Percentiles rank a stretch among this genome's conserved stretches.
phyloP scores from a whole-genome alignment of 805 yeast genomes.

The Saturnispora sekii region DNA sequence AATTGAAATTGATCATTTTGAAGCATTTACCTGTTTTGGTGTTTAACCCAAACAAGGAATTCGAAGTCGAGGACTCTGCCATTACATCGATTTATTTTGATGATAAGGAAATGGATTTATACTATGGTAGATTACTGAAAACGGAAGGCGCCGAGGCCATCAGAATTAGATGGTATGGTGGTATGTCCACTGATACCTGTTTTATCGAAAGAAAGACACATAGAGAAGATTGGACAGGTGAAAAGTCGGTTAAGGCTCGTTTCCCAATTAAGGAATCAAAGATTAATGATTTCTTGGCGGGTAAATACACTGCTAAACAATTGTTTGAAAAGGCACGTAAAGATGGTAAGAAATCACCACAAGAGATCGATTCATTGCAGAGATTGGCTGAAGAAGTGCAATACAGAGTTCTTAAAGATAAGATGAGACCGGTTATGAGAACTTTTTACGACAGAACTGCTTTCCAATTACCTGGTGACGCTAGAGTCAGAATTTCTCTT shows the following conservation, averaged over 20 bases:
- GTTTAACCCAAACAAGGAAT: constrained; percentile 92
- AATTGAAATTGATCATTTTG: constrained; percentile 80
- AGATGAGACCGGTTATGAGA: constrained; percentile 87
- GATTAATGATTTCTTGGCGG: constrained; percentile 75
- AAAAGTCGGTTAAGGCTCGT: constrained; percentile 96
- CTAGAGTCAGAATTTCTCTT: constrained; percentile 94
- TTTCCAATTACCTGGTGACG: constrained; percentile 98
- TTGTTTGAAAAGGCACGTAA: constrained; percentile 88
- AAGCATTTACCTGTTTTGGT: constrained; percentile 96
- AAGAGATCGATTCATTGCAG: constrained; percentile 88
- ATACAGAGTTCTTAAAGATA: constrained; percentile 75
- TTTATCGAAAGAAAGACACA: constrained; percentile 97
- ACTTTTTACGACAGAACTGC: constrained; percentile 98
- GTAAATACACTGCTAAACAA: constrained; percentile 78
- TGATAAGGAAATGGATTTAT: constrained; percentile 78
- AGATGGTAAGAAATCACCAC: constrained; percentile 78
- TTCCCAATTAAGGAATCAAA: constrained; percentile 86
- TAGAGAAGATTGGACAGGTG: constrained; percentile 99
- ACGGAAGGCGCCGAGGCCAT: constrained; percentile 99
- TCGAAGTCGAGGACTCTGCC: constrained; percentile 89
- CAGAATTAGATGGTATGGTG: constrained; percentile 98
- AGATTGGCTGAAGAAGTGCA: constrained; percentile 90
- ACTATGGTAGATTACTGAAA: constrained; percentile 88
- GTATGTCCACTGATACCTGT: constrained; percentile 85
- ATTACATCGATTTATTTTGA: constrained; percentile 96